Percentiles rank a stretch among this genome's conserved stretches.
These are phyloP conservation scores for Euphrasia arctica DNA, from an alignment of 305 asterid genomes.

Conservation along the genomic window DNA sequence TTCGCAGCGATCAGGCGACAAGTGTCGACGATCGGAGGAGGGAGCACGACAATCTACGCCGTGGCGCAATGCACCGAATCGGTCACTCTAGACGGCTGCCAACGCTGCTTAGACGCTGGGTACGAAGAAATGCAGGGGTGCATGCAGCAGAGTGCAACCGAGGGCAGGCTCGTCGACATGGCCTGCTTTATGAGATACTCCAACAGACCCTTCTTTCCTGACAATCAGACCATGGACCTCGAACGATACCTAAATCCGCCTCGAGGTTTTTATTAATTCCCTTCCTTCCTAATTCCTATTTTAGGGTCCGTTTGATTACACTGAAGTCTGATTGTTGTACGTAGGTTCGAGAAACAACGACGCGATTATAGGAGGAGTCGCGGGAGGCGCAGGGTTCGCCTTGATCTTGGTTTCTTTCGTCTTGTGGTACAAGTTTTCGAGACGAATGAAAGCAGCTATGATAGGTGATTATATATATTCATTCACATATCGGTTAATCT, in stretches of 20 bases:
- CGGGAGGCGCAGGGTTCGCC: conserved; percentile 60
- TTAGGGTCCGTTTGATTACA: too few relatives aligned
- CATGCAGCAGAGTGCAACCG: conserved; percentile 44
- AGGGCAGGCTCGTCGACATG: conserved; percentile 71
- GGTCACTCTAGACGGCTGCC: conserved; percentile 50
- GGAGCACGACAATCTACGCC: conserved; percentile 35
- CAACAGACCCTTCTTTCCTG: conserved; percentile 46
- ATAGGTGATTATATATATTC: conserved; percentile 36
- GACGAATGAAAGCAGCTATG: conserved; percentile 34
- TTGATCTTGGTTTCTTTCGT: conserved; percentile 40
- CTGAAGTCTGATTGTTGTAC: background rate
- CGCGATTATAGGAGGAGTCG: conserved; percentile 64
- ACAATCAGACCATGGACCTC: conserved; percentile 55
- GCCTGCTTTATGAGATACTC: conserved; percentile 78
- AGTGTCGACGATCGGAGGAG: background rate
- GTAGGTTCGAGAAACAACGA: conserved; percentile 34
- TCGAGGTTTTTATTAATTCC: background rate
- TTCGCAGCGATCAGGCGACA: conserved; percentile 45
- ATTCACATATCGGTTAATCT: background rate
- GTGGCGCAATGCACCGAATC: conserved; percentile 82
- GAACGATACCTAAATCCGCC: conserved; percentile 14
- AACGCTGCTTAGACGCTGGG: conserved; percentile 64
- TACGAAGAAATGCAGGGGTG: conserved; percentile 63
- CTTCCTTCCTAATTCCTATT: too few relatives aligned
- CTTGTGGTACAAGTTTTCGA: conserved; percentile 46